phyloP scores from a whole-genome alignment of 2,329 filamentous ascomycete species.

The Lachnellula subtilissima region DNA sequence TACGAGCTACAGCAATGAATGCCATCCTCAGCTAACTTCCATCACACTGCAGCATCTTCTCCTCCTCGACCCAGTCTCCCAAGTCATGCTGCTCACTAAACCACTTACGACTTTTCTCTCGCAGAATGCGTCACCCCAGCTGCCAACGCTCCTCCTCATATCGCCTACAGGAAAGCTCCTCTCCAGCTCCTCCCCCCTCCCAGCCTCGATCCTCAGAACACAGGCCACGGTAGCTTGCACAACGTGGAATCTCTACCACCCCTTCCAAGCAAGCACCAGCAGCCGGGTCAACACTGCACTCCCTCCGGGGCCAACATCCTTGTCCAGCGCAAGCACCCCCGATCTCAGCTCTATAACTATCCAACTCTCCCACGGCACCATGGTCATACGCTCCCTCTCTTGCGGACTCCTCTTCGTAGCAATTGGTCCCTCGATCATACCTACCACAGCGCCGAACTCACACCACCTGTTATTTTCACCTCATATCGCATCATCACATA shows the following conservation, averaged over 20 bases:
- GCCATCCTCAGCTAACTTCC: background rate
- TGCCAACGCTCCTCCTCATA: constrained; percentile 56
- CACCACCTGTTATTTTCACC: constrained; percentile 6
- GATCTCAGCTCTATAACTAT: constrained; percentile 33
- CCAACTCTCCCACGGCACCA: constrained; percentile 50
- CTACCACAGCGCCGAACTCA: constrained; percentile 1
- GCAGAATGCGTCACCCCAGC: constrained; percentile 48
- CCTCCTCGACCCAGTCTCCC: constrained; percentile 16
- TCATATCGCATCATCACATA: constrained; percentile 6
- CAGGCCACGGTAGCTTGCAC: constrained; percentile 61
- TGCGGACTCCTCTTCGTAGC: constrained; percentile 60
- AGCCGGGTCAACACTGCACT: constrained; percentile 24
- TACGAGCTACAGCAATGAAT: background rate
- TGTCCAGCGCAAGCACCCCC: constrained; percentile 10
- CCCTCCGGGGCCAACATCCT: constrained; percentile 32
- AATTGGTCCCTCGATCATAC: constrained; percentile 42
- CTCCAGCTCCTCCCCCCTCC: constrained; percentile 52
- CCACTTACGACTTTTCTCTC: constrained; percentile 58
- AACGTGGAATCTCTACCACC: constrained; percentile 54
- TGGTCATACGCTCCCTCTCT: constrained; percentile 52
- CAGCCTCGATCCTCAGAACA: constrained; percentile 54
- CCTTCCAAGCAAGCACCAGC: constrained; percentile 35
- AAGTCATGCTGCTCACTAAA: constrained; percentile 54
- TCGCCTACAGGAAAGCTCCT: constrained; percentile 59
- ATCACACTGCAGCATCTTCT: constrained; percentile 19